phyloP scores from a whole-genome alignment of 2,329 filamentous ascomycete species.

The Colletotrichum abscissum region DNA sequence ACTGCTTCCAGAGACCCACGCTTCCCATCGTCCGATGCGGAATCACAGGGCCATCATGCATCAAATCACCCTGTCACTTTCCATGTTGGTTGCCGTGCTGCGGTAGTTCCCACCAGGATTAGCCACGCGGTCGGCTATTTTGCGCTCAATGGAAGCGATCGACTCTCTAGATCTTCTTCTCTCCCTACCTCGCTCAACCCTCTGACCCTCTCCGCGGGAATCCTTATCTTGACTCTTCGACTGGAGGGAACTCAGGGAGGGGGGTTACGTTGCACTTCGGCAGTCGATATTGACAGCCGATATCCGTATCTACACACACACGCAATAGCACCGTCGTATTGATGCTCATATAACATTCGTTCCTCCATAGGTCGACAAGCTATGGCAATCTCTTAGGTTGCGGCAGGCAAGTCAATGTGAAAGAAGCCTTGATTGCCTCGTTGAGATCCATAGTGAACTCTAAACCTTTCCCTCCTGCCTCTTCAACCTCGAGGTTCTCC shows the following conservation, averaged over 20 bases:
- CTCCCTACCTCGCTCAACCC: background rate
- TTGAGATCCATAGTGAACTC: background rate
- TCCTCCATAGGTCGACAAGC: background rate
- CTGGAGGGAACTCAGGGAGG: background rate
- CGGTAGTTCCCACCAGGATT: conserved; percentile 1
- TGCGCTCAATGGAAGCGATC: background rate
- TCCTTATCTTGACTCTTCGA: conserved; percentile 22
- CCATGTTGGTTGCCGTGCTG: background rate
- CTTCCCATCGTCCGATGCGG: background rate
- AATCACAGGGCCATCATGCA: background rate
- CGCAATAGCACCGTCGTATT: background rate
- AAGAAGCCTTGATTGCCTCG: too few species aligned
- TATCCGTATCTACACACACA: too few species aligned
- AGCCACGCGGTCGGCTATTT: conserved; percentile 12
- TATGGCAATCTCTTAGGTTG: background rate
- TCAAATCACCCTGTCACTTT: background rate
- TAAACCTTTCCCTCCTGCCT: background rate
- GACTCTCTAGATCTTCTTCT: background rate
- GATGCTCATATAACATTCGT: conserved; percentile 19
- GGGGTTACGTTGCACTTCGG: conserved; percentile 11
- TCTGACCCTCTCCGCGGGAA: conserved; percentile 18
- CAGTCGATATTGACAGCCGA: background rate
- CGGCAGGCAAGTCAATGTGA: background rate
- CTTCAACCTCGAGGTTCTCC: background rate
- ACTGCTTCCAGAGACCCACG: background rate